Percentiles rank a stretch among this genome's conserved stretches.
These are phyloP conservation scores for Gastrolobium villosum DNA, from an alignment of 306 rosid species.

Conservation along the genomic window DNA sequence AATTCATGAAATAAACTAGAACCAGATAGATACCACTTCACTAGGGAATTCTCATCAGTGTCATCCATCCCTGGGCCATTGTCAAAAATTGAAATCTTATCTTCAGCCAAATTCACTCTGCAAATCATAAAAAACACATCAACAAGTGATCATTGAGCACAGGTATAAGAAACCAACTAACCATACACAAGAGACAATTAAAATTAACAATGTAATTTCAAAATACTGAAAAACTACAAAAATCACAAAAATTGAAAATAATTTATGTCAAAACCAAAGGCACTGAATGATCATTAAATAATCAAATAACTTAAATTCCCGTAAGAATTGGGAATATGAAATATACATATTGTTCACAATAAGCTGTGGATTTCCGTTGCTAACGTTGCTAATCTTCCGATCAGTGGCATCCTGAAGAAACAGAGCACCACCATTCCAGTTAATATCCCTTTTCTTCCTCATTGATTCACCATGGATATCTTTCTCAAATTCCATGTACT, in stretches of 20 bases:
- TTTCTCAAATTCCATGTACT: no score
- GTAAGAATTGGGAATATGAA: no score
- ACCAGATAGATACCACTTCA: constrained; percentile 60
- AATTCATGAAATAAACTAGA: constrained; percentile 13
- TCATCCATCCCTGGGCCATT: constrained; percentile 81
- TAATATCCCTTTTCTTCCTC: no score
- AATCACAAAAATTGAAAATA: background rate
- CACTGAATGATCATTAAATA: constrained; percentile 6
- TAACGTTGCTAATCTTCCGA: no score
- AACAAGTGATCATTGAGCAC: constrained; percentile 1
- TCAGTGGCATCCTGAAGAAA: no score
- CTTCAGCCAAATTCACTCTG: constrained; percentile 56
- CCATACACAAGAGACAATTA: background rate
- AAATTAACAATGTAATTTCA: background rate
- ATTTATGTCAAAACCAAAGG: constrained; percentile 6
- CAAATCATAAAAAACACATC: constrained; percentile 31
- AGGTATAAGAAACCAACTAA: background rate
- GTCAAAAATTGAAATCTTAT: constrained; percentile 65
- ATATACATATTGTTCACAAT: background rate
- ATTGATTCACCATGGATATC: no score
- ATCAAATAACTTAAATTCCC: constrained; percentile 9
- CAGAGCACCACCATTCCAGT: no score
- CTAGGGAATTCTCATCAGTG: constrained; percentile 62
- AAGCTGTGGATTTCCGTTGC: background rate
- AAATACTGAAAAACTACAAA: background rate